Evolutionary conservation across 192 early-diverging fungal genomes (phyloP).

Genomic region (Thamnidium elegans): DNA sequence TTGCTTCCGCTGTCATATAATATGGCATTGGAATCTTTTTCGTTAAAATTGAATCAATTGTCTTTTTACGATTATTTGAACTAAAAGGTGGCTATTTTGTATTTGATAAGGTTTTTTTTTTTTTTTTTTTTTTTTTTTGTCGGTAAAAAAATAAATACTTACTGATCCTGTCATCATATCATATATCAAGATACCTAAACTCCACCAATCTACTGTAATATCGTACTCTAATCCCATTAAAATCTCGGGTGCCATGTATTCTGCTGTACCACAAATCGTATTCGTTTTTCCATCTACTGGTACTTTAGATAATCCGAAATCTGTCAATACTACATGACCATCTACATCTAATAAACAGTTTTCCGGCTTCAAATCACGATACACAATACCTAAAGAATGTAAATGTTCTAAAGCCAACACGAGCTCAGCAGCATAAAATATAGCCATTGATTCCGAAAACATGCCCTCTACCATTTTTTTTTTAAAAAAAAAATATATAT

Average conservation of each 20-base stretch:
- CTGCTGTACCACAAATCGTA: constrained; percentile 73
- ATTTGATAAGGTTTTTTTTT: background rate
- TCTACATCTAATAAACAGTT: constrained; percentile 67
- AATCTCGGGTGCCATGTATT: constrained; percentile 73
- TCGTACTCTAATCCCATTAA: constrained; percentile 61
- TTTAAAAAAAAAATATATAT: background rate
- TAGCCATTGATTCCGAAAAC: constrained; percentile 73
- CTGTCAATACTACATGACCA: constrained; percentile 85
- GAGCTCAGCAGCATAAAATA: constrained; percentile 87
- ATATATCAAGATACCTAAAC: constrained; percentile 80
- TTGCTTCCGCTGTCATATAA: constrained; percentile 73
- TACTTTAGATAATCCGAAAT: constrained; percentile 87
- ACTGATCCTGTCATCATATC: constrained; percentile 89
- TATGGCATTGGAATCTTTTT: constrained; percentile 78
- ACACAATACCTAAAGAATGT: constrained; percentile 86
- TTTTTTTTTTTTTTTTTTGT: constrained; percentile 2
- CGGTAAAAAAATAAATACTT: constrained; percentile 33
- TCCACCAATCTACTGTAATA: constrained; percentile 87
- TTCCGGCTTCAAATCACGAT: constrained; percentile 77
- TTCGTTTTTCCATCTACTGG: constrained; percentile 50
- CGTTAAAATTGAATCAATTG: constrained; percentile 78
- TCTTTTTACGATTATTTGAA: constrained; percentile 73
- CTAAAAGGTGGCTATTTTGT: constrained; percentile 66
- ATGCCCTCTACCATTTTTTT: constrained; percentile 41
- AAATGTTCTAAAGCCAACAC: constrained; percentile 83